A percentile compares a stretch with the other conserved stretches of the same genome.
phyloP scores from a whole-genome alignment of 1,284 basidiomycete species.

The Ustilago hordei region DNA sequence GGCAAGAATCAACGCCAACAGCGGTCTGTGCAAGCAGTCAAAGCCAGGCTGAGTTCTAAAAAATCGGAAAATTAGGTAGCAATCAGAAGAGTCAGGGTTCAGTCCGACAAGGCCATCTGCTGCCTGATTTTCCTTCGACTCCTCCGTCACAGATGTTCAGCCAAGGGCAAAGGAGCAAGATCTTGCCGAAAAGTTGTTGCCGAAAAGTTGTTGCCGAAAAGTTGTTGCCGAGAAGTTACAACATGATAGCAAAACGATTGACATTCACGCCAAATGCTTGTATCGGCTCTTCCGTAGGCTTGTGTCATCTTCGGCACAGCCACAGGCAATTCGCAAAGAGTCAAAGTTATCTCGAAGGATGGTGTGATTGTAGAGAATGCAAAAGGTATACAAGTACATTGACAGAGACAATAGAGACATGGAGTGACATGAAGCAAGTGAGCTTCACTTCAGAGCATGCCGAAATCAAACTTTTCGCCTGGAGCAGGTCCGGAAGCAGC shows the following conservation, averaged over 20 bases:
- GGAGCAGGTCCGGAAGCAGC: constrained; percentile 53
- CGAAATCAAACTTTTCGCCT: constrained; percentile 62
- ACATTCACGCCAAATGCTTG: too few relatives aligned
- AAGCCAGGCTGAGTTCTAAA: background rate
- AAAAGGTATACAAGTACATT: constrained; percentile 40
- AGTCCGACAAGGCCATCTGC: background rate
- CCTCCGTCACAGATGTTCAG: background rate
- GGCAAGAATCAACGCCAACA: constrained; percentile 1
- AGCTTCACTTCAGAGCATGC: constrained; percentile 43
- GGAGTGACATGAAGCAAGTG: background rate
- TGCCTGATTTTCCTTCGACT: background rate
- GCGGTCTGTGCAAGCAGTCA: constrained; percentile 15
- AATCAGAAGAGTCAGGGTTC: background rate
- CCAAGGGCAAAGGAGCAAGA: too few relatives aligned
- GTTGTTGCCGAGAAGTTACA: too few relatives aligned
- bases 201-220: too few relatives aligned
- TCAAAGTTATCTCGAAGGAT: background rate
- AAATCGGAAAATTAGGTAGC: background rate
- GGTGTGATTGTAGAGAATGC: constrained; percentile 24
- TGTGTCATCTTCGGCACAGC: background rate
- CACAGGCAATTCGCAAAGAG: background rate
- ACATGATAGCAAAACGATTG: too few relatives aligned
- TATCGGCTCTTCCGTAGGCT: too few relatives aligned
- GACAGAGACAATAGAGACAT: constrained; percentile 23
- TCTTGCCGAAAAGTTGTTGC: too few relatives aligned